A percentile compares a stretch with the other conserved stretches of the same genome.
These are phyloP conservation scores for Metarhizium brunneum DNA, from an alignment of 2,329 filamentous ascomycete species.

Conservation along the genomic window DNA sequence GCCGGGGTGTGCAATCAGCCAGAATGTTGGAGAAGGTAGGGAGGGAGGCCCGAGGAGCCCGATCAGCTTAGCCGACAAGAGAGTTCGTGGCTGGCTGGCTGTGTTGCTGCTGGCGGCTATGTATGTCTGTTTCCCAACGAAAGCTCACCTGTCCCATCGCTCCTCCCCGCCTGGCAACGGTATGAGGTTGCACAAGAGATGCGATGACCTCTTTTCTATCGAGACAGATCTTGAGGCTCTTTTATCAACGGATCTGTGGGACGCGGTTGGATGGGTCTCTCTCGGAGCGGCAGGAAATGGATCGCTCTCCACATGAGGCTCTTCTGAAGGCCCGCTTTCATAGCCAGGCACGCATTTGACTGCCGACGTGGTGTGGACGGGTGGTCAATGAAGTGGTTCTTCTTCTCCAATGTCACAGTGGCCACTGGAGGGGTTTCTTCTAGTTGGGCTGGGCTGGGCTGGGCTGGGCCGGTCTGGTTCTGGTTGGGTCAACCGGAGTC, in stretches of 20 bases:
- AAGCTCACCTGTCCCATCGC: background rate
- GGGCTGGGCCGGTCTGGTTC: background rate
- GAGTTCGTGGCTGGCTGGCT: background rate
- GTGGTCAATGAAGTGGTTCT: slow-evolving; percentile 8
- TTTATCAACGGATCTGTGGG: slow-evolving; percentile 5
- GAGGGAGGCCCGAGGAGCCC: background rate
- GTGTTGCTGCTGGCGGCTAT: background rate
- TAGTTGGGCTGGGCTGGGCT: background rate
- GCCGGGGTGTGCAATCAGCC: background rate
- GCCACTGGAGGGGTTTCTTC: background rate
- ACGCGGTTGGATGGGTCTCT: slow-evolving; percentile 7
- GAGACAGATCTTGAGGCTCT: slow-evolving; percentile 5
- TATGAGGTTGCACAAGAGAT: background rate
- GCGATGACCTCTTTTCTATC: background rate
- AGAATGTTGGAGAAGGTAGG: background rate
- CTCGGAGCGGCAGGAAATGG: slow-evolving; percentile 8
- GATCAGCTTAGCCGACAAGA: background rate
- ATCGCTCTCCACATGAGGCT: slow-evolving; percentile 13
- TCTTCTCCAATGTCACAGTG: slow-evolving; percentile 6
- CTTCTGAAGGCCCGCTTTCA: slow-evolving; percentile 10
- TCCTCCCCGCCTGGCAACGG: background rate
- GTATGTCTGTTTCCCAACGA: background rate
- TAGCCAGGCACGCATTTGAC: slow-evolving; percentile 8
- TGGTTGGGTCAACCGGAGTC: slow-evolving; percentile 1
- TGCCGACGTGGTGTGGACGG: slow-evolving; percentile 8